Conservation (phyloP, 495 filamentous ascomycete species). For the Tuber calosporum region DNA sequence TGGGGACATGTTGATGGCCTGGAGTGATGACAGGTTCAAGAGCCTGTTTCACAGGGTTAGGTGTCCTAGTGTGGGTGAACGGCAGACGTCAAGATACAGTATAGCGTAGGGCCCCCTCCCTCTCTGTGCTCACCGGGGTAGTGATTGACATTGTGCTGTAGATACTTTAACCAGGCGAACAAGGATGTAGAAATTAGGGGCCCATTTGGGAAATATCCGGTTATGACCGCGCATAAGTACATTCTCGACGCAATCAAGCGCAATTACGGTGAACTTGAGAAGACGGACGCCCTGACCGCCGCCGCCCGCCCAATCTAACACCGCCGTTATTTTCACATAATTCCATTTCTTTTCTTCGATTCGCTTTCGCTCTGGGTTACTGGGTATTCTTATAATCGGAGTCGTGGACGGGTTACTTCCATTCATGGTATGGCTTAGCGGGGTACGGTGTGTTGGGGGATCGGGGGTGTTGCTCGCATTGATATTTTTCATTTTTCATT, state of each 20-base stretch:
- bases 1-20: slow-evolving; percentile 61
- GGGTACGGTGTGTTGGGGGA: neutral
- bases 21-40: slow-evolving; percentile 64
- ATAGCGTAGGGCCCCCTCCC: slow-evolving; percentile 46
- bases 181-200: slow-evolving; percentile 56
- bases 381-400: slow-evolving; percentile 4
- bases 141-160: neutral
- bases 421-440: neutral
- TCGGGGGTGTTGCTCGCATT: neutral
- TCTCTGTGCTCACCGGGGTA: neutral
- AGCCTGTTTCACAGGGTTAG: slow-evolving; percentile 58
- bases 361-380: neutral
- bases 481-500: neutral
- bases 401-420: neutral
- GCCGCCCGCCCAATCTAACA: neutral
- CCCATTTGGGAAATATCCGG: slow-evolving; percentile 55
- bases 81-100: slow-evolving; percentile 55
- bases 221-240: slow-evolving; percentile 54
- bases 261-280: slow-evolving; percentile 48
- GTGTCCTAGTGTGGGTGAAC: slow-evolving; percentile 50
- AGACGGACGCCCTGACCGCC: slow-evolving; percentile 26
- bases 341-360: neutral
- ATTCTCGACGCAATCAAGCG: slow-evolving; percentile 53
- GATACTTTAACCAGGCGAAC: slow-evolving; percentile 59
- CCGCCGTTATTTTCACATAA: neutral